Percentiles rank a stretch among this genome's conserved stretches.
Evolutionary conservation across 345 rosid species (phyloP).

Genomic region (Hevea brasiliensis): DNA sequence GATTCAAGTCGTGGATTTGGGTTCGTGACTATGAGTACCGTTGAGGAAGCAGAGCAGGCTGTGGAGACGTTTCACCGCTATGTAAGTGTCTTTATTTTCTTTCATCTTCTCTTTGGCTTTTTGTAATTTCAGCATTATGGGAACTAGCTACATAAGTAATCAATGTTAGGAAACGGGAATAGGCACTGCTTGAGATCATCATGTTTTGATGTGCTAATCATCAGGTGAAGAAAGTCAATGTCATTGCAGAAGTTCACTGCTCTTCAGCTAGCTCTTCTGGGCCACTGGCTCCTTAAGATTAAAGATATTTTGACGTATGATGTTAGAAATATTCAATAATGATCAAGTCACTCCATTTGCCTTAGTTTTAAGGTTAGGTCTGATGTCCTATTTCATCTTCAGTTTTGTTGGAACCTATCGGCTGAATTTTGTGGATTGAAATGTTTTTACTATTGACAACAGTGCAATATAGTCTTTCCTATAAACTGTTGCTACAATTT

Average conservation of each 20-base stretch:
- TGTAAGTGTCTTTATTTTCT: slow-evolving; percentile 46
- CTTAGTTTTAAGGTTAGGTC: too few species aligned
- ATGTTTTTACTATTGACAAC: neutral
- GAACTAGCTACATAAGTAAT: neutral
- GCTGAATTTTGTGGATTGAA: neutral
- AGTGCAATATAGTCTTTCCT: neutral
- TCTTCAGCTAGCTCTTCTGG: neutral
- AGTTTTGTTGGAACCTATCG: too few species aligned
- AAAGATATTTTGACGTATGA: neutral
- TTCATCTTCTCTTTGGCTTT: neutral
- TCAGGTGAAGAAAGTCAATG: slow-evolving; percentile 3
- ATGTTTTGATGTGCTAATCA: neutral
- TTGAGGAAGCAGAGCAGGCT: slow-evolving; percentile 86
- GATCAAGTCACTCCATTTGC: too few species aligned
- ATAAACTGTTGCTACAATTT: neutral
- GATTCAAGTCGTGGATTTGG: slow-evolving; percentile 94
- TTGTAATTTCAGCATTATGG: neutral
- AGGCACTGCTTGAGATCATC: neutral
- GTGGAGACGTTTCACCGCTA: slow-evolving; percentile 62
- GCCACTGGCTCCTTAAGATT: neutral
- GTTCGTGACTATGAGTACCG: slow-evolving; percentile 84
- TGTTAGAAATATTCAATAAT: too few species aligned
- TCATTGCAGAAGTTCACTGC: neutral
- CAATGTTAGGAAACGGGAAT: neutral
- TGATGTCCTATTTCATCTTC: too few species aligned